phyloP scores from a whole-genome alignment of 805 yeast genomes.

The Starmera pachycereana region DNA sequence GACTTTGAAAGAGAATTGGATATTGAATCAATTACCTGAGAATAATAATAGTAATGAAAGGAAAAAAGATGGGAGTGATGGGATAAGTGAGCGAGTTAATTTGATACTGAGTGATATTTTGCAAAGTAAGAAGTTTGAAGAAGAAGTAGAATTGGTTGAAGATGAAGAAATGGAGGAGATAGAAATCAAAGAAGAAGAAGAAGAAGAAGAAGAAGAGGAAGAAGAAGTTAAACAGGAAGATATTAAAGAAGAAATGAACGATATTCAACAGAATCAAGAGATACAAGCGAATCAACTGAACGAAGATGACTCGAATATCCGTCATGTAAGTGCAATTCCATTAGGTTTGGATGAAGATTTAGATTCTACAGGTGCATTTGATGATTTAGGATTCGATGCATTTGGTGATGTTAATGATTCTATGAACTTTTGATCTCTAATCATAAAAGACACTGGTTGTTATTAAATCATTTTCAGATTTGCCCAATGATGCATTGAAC shows the following conservation, averaged over 20 bases:
- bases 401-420: conserved; percentile 4
- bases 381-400: conserved; percentile 6
- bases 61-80: conserved; percentile 4
- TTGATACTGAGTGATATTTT: conserved; percentile 2
- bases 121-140: conserved; percentile 3
- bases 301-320: not conserved
- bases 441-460: not conserved
- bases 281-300: not conserved
- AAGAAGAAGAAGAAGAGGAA: not conserved
- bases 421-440: not conserved
- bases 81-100: conserved; percentile 3
- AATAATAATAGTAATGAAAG: conserved; percentile 1
- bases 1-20: conserved; percentile 44
- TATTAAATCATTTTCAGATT: not conserved
- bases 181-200: not conserved
- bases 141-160: conserved; percentile 5
- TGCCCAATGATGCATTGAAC: not conserved
- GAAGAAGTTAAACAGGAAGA: not conserved
- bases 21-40: conserved; percentile 40
- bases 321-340: not conserved
- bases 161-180: conserved; percentile 2
- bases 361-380: conserved; percentile 3
- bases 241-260: not conserved
- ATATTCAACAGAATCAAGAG: not conserved
- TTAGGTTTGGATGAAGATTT: conserved; percentile 3